Percentiles rank a stretch among this genome's conserved stretches.
phyloP scores from a whole-genome alignment of 83 land plant genomes.

The Picea abies region DNA sequence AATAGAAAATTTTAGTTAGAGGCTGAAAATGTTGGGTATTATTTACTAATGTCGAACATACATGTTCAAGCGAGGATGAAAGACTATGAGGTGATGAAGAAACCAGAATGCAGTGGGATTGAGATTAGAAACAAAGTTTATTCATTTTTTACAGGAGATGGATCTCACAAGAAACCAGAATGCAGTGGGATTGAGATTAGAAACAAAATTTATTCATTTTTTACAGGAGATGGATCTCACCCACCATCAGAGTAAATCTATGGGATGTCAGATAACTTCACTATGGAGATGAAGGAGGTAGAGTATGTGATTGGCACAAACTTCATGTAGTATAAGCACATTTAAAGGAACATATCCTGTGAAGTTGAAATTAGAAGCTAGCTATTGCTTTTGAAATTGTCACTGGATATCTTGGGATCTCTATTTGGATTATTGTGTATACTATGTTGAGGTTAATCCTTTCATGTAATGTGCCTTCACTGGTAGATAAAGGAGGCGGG shows the following conservation, averaged over 20 bases:
- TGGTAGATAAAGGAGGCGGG: no score
- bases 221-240: neutral
- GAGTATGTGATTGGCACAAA: neutral
- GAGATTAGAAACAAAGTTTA: conserved; percentile 1
- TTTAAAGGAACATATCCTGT: neutral
- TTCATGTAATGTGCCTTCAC: no score
- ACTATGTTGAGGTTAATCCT: no score
- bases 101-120: neutral
- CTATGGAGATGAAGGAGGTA: neutral
- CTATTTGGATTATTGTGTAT: no score
- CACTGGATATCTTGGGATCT: no score
- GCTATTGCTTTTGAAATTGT: neutral
- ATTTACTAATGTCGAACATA: conserved; percentile 1
- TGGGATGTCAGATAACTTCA: neutral
- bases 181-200: neutral
- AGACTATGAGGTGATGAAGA: neutral
- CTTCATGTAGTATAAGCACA: neutral
- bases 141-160: neutral
- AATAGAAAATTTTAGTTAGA: neutral
- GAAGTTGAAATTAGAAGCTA: neutral
- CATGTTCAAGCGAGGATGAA: conserved; percentile 8
- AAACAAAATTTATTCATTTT: neutral
- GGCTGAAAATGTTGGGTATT: conserved; percentile 1
- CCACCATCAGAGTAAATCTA: neutral
- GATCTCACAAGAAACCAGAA: neutral